phyloP scores from a whole-genome alignment of 495 filamentous ascomycete species.

The Aspergillus coremiiformis region DNA sequence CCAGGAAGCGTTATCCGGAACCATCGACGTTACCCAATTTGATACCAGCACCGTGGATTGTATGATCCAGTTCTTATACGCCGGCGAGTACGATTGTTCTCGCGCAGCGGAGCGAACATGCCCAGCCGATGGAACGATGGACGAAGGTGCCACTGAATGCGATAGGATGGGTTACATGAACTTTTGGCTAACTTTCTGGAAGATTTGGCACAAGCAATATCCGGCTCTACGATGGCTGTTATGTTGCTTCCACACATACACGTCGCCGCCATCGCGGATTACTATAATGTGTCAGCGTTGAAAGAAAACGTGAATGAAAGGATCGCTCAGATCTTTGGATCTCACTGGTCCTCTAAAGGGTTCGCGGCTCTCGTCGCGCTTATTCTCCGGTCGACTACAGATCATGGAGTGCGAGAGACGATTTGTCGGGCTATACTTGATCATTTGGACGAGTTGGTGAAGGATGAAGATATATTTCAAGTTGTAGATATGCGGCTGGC shows the following conservation, averaged over 20 bases:
- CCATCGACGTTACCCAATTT: not conserved
- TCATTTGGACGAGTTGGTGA: not conserved
- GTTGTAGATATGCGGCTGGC: not conserved
- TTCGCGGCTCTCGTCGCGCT: not conserved
- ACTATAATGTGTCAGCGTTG: not conserved
- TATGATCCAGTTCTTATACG: slow-evolving; percentile 5
- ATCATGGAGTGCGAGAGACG: not conserved
- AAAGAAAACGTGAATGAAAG: not conserved
- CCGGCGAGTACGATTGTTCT: not conserved
- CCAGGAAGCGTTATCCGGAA: not conserved
- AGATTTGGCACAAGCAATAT: not conserved
- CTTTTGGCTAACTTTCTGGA: not conserved
- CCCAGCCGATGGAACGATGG: not conserved
- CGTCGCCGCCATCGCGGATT: slow-evolving; percentile 1
- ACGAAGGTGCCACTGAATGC: not conserved
- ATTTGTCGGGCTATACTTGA: not conserved
- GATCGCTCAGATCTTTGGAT: not conserved
- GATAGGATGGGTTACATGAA: not conserved
- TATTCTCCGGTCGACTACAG: not conserved
- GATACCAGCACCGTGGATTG: not conserved
- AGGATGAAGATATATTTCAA: not conserved
- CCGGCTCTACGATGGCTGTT: not conserved
- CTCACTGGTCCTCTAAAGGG: not conserved
- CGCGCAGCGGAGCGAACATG: not conserved
- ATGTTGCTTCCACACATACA: not conserved